Conservation (phyloP, 345 rosid species). For the Lepidium didymum region DNA sequence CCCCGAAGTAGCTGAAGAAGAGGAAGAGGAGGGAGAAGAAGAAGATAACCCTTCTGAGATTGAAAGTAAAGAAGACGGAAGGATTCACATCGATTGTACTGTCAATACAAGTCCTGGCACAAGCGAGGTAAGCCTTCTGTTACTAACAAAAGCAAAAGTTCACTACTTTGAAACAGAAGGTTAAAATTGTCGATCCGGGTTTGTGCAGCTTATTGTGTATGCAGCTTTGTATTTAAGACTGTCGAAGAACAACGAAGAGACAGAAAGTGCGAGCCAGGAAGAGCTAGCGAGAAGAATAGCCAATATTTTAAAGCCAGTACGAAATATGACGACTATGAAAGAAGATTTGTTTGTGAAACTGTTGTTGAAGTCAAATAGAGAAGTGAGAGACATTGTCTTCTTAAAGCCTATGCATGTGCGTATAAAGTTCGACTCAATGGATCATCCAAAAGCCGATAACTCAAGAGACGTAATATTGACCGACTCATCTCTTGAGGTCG, state of each 20-base stretch:
- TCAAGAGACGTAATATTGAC: constrained; percentile 54
- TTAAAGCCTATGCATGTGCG: constrained; percentile 65
- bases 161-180: background rate
- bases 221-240: constrained; percentile 68
- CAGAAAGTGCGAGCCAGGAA: constrained; percentile 34
- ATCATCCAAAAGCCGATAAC: constrained; percentile 71
- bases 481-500: constrained; percentile 36
- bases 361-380: constrained; percentile 45
- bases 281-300: constrained; percentile 49
- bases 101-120: constrained; percentile 80
- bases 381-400: constrained; percentile 57
- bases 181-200: background rate
- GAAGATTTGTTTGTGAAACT: constrained; percentile 45
- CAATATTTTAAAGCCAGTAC: constrained; percentile 34
- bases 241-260: constrained; percentile 27
- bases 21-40: constrained; percentile 25
- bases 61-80: constrained; percentile 38
- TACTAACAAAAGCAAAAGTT: background rate
- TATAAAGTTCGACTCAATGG: constrained; percentile 40
- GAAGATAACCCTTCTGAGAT: constrained; percentile 12
- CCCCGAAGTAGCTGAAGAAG: constrained; percentile 37
- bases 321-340: constrained; percentile 24
- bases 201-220: constrained; percentile 53
- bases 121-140: constrained; percentile 58
- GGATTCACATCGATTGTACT: constrained; percentile 46